Conservation (phyloP, 805 yeast genomes). For the Yarrowia yakushimensis region DNA sequence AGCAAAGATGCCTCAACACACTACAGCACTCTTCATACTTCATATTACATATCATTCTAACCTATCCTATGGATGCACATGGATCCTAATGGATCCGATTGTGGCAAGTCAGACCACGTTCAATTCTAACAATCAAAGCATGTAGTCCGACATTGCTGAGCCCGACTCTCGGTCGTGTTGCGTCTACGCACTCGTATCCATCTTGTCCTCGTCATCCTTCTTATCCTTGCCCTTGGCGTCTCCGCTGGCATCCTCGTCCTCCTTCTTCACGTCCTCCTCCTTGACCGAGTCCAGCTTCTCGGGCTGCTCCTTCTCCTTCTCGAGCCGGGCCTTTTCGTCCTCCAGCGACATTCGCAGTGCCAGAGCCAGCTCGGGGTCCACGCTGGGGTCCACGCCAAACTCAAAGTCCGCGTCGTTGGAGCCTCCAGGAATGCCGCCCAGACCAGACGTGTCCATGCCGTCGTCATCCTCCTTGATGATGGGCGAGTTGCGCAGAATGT, state of each 20-base stretch:
- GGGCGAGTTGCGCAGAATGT: slow-evolving; percentile 71
- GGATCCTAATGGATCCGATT: no score
- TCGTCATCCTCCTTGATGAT: slow-evolving; percentile 62
- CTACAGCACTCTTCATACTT: no score
- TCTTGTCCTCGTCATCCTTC: slow-evolving; percentile 22
- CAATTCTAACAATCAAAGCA: no score
- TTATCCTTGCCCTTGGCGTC: slow-evolving; percentile 34
- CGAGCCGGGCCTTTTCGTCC: slow-evolving; percentile 91
- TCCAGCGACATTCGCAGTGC: slow-evolving; percentile 92
- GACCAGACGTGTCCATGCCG: slow-evolving; percentile 45
- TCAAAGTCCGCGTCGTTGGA: slow-evolving; percentile 49
- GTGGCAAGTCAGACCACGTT: no score
- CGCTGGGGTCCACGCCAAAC: slow-evolving; percentile 75
- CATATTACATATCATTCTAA: no score
- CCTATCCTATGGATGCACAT: no score
- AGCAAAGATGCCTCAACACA: no score
- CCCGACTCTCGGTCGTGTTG: not conserved
- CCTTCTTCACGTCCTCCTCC: slow-evolving; percentile 58
- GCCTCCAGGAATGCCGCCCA: slow-evolving; percentile 37
- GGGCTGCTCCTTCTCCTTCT: slow-evolving; percentile 42
- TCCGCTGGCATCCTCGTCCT: slow-evolving; percentile 22
- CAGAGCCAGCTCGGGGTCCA: slow-evolving; percentile 96
- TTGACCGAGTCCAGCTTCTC: slow-evolving; percentile 91
- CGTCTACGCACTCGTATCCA: slow-evolving; percentile 28
- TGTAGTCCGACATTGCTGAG: no score